phyloP scores from a whole-genome alignment of 2,329 filamentous ascomycete species.

The Aspergillus udagawae region DNA sequence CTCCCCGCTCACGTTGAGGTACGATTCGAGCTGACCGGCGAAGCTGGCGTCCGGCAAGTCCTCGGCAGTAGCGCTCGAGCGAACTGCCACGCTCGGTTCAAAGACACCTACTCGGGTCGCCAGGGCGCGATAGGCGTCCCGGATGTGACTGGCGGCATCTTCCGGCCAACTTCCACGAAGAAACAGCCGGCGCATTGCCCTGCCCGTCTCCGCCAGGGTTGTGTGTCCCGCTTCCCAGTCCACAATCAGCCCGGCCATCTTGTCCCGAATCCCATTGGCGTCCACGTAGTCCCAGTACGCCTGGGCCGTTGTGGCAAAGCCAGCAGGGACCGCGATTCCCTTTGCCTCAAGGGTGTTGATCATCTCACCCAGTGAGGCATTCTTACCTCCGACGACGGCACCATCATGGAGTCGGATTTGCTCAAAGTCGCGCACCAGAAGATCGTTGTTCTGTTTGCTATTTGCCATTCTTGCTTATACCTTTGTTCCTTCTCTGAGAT shows the following conservation, averaged over 20 bases:
- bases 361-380: conserved; percentile 39
- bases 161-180: conserved; percentile 29
- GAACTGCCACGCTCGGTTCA: conserved; percentile 33
- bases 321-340: conserved; percentile 32
- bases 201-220: conserved; percentile 29
- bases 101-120: conserved; percentile 14
- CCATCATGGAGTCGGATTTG: conserved; percentile 17
- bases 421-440: conserved; percentile 20
- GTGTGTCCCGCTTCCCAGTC: conserved; percentile 29
- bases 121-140: conserved; percentile 25
- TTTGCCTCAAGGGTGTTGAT: conserved; percentile 26
- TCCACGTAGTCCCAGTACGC: conserved; percentile 35
- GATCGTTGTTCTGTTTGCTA: not conserved
- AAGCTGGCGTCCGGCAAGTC: conserved; percentile 40
- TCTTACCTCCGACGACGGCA: conserved; percentile 35
- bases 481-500: too few species aligned
- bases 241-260: conserved; percentile 22
- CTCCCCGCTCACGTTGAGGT: conserved; percentile 33
- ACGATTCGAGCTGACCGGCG: conserved; percentile 38
- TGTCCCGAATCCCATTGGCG: conserved; percentile 27
- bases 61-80: conserved; percentile 39
- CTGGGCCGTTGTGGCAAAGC: conserved; percentile 34
- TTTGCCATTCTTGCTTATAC: not conserved
- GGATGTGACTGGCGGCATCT: conserved; percentile 26
- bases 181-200: conserved; percentile 27